These are phyloP conservation scores for Fusarium oxysporum DNA, from an alignment of 2,329 filamentous ascomycete species.

Conservation along the genomic window DNA sequence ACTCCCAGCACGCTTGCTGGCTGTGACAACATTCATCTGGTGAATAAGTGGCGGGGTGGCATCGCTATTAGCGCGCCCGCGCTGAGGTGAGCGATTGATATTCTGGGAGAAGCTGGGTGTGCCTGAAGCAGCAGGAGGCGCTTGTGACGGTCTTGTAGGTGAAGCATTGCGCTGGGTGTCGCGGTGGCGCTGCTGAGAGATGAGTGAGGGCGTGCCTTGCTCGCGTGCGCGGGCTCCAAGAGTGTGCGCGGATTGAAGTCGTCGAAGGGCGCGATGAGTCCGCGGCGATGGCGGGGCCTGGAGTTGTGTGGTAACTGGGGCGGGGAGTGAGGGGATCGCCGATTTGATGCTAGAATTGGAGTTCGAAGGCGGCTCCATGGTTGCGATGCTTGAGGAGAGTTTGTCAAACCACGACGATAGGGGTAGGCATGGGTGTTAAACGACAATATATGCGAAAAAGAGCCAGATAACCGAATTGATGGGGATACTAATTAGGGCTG, in stretches of 20 bases:
- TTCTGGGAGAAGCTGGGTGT: slow-evolving; percentile 26
- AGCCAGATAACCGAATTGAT: background rate
- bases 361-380: slow-evolving; percentile 36
- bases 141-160: slow-evolving; percentile 44
- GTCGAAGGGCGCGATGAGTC: slow-evolving; percentile 75
- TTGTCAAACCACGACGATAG: slow-evolving; percentile 5
- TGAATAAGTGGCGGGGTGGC: slow-evolving; percentile 60
- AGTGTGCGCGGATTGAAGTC: slow-evolving; percentile 80
- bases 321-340: slow-evolving; percentile 40
- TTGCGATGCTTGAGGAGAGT: slow-evolving; percentile 6
- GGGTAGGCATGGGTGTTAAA: slow-evolving; percentile 5
- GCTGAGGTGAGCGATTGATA: slow-evolving; percentile 59
- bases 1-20: slow-evolving; percentile 54
- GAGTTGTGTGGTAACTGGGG: slow-evolving; percentile 56
- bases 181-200: slow-evolving; percentile 71
- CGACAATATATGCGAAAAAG: slow-evolving; percentile 3
- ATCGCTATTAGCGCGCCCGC: slow-evolving; percentile 80
- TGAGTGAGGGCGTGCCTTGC: slow-evolving; percentile 64
- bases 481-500: slow-evolving; percentile 9
- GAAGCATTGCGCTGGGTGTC: slow-evolving; percentile 55
- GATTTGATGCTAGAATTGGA: slow-evolving; percentile 29
- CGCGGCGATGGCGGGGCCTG: slow-evolving; percentile 71
- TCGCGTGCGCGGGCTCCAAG: slow-evolving; percentile 69
- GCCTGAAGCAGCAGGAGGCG: slow-evolving; percentile 5
- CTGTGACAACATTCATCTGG: slow-evolving; percentile 52